Conservation (phyloP, 2,329 filamentous ascomycete species). For the Colletotrichum cuscutae region DNA sequence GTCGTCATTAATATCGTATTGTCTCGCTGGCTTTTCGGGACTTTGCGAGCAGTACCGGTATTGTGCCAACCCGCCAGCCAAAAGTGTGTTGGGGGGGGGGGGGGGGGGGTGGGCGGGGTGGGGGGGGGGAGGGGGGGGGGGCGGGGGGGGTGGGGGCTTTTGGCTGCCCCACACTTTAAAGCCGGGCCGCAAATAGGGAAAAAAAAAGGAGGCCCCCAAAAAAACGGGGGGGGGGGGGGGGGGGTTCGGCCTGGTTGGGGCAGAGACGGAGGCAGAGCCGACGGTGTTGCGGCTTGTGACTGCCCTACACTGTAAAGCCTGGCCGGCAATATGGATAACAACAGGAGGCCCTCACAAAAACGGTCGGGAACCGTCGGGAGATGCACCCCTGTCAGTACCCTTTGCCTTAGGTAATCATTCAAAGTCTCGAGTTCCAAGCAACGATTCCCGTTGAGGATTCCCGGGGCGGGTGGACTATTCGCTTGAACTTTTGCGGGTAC, state of each 20-base stretch:
- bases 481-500: neutral
- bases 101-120: no score
- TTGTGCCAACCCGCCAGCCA: neutral
- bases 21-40: neutral
- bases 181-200: no score
- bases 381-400: neutral
- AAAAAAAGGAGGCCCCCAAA: no score
- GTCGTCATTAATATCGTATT: neutral
- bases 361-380: conserved; percentile 18
- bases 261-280: neutral
- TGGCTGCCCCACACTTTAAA: no score
- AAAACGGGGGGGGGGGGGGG: no score
- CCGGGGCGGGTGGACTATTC: neutral
- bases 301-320: neutral
- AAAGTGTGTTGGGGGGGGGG: neutral
- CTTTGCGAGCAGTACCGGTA: neutral
- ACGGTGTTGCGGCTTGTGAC: neutral
- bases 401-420: neutral
- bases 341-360: neutral
- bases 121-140: no score
- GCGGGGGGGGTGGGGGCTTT: no score
- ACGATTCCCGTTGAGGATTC: neutral
- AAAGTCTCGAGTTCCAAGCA: neutral
- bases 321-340: neutral
- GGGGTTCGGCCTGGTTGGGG: neutral